These are phyloP conservation scores for Hypoxylon rubiginosum DNA, from an alignment of 2,329 filamentous ascomycete genomes.

Conservation along the genomic window DNA sequence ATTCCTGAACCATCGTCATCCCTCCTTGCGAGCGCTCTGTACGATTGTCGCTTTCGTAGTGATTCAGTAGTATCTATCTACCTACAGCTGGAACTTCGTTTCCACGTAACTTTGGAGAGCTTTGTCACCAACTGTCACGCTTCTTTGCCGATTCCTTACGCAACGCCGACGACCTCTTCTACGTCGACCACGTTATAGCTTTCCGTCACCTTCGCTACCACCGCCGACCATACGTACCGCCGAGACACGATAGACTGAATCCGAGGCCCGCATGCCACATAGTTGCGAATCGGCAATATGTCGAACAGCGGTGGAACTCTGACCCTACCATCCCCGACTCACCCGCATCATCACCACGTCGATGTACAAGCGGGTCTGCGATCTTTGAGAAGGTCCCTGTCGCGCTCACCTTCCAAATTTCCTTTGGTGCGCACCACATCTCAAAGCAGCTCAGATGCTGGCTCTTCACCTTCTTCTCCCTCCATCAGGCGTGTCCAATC, in stretches of 20 bases:
- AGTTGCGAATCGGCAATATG: slow-evolving; percentile 39
- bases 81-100: slow-evolving; percentile 13
- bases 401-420: slow-evolving; percentile 94
- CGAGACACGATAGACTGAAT: not conserved
- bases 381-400: slow-evolving; percentile 87
- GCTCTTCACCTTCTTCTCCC: slow-evolving; percentile 66
- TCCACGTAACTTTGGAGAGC: not conserved
- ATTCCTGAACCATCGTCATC: slow-evolving; percentile 46
- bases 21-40: slow-evolving; percentile 28
- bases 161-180: slow-evolving; percentile 1
- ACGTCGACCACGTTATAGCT: slow-evolving; percentile 11
- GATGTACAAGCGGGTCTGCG: slow-evolving; percentile 83
- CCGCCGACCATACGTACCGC: slow-evolving; percentile 7
- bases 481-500: slow-evolving; percentile 55
- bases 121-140: not conserved
- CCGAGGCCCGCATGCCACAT: slow-evolving; percentile 3
- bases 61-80: slow-evolving; percentile 42
- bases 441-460: slow-evolving; percentile 58
- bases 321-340: slow-evolving; percentile 88
- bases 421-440: slow-evolving; percentile 68
- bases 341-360: slow-evolving; percentile 84
- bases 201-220: not conserved
- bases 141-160: slow-evolving; percentile 6
- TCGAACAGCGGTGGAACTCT: slow-evolving; percentile 71
- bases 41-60: slow-evolving; percentile 40